Percentiles rank a stretch among this genome's conserved stretches.
Evolutionary conservation across 2,329 filamentous ascomycete genomes (phyloP).

Genomic region (Botrytis paeoniae): DNA sequence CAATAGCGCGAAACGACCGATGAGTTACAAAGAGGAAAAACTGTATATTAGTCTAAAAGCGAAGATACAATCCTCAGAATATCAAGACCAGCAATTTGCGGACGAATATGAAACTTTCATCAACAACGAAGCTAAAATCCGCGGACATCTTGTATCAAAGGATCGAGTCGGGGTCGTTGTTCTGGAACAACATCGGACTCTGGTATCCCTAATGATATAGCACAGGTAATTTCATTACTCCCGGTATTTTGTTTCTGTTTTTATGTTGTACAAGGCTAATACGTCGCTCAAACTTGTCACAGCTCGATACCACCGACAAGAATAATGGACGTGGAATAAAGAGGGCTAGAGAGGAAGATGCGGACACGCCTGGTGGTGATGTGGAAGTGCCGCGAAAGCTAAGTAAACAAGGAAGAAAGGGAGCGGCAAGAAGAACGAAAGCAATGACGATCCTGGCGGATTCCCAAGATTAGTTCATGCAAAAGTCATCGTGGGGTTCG

Average conservation of each 20-base stretch:
- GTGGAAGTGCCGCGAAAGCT: neutral
- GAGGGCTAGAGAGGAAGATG: neutral
- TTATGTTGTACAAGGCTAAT: neutral
- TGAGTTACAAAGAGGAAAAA: neutral
- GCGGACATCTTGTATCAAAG: neutral
- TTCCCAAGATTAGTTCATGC: accelerated
- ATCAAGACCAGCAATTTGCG: neutral
- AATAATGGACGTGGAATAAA: neutral
- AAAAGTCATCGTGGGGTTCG: neutral
- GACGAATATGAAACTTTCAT: neutral
- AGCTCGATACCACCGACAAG: neutral
- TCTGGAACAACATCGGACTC: neutral
- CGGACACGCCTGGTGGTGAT: neutral
- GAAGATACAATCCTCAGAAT: accelerated
- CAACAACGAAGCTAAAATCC: neutral
- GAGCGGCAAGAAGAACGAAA: neutral
- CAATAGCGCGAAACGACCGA: neutral
- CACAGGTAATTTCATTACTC: neutral
- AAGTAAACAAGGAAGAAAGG: neutral
- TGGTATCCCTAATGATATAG: neutral
- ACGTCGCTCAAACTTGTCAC: neutral
- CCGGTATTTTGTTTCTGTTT: accelerated
- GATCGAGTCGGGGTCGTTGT: too few species aligned
- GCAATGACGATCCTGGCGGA: accelerated
- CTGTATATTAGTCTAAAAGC: neutral